phyloP scores from a whole-genome alignment of 1,284 basidiomycete genomes.

The Cryptococcus neoformans region DNA sequence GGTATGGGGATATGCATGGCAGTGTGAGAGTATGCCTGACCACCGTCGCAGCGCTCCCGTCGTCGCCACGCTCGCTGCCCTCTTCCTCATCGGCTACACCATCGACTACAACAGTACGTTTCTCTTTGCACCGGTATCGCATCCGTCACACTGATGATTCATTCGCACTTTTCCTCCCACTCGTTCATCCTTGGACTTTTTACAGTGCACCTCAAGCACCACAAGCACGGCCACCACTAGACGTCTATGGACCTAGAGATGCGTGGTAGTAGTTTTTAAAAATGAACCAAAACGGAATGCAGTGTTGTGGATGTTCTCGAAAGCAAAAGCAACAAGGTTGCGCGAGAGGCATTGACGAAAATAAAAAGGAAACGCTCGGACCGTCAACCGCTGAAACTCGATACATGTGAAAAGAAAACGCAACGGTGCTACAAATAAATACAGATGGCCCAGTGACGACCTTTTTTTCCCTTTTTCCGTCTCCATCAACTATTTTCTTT shows the following conservation, averaged over 20 bases:
- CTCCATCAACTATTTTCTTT: too few species aligned
- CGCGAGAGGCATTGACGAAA: too few species aligned
- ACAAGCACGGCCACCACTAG: conserved; percentile 48
- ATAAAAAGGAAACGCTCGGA: too few species aligned
- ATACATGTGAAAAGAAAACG: too few species aligned
- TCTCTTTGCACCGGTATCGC: neutral
- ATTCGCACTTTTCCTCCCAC: neutral
- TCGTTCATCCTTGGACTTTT: neutral
- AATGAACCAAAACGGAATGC: too few species aligned
- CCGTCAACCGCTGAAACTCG: too few species aligned
- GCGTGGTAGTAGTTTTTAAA: too few species aligned
- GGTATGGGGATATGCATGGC: neutral
- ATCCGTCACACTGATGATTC: neutral
- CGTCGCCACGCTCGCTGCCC: conserved; percentile 65
- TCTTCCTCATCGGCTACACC: conserved; percentile 83
- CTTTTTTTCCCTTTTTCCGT: too few species aligned
- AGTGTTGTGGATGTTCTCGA: too few species aligned
- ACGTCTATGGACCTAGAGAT: neutral
- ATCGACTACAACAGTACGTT: conserved; percentile 86
- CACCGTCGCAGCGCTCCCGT: conserved; percentile 54
- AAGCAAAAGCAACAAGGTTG: too few species aligned
- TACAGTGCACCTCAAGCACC: conserved; percentile 48
- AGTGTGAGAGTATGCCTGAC: neutral
- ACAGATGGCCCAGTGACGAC: too few species aligned
- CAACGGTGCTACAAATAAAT: too few species aligned